Percentiles rank a stretch among this genome's conserved stretches.
Evolutionary conservation across 345 rosid species (phyloP).

Genomic region (Camelina laxa): DNA sequence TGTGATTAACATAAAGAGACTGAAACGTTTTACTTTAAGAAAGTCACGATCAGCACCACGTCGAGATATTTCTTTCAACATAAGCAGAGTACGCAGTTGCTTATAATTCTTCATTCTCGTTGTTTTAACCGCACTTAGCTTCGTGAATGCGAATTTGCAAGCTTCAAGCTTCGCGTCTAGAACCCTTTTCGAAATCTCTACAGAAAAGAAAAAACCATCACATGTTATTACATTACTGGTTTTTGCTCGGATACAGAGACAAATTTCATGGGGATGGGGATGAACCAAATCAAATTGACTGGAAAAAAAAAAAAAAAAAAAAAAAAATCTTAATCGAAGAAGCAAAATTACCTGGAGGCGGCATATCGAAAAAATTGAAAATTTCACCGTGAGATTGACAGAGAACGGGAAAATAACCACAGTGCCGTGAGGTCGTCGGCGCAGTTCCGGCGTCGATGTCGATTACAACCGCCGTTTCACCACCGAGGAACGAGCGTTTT

Average conservation of each 20-base stretch:
- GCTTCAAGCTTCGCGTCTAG: conserved; percentile 49
- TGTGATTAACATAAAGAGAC: conserved; percentile 29
- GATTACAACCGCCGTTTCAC: conserved; percentile 40
- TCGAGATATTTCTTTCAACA: conserved; percentile 48
- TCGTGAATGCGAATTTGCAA: conserved; percentile 49
- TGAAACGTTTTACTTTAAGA: conserved; percentile 41
- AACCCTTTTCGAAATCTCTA: conserved; percentile 49
- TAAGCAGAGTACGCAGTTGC: conserved; percentile 48
- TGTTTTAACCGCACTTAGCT: conserved; percentile 45
- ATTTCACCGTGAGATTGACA: not conserved
- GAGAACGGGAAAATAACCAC: not conserved
- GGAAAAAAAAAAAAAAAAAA: not conserved
- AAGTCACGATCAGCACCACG: conserved; percentile 51
- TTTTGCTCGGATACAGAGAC: not conserved
- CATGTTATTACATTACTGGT: conserved; percentile 5
- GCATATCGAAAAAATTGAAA: not conserved
- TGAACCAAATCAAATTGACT: conserved; percentile 11
- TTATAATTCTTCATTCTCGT: conserved; percentile 48
- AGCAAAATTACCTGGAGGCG: conserved; percentile 42
- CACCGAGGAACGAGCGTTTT: conserved; percentile 45
- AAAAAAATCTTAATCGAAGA: not conserved
- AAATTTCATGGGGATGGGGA: not conserved
- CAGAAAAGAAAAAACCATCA: not conserved
- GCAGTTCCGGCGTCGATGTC: conserved; percentile 39
- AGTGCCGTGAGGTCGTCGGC: conserved; percentile 2